A percentile compares a stretch with the other conserved stretches of the same genome.
Evolutionary conservation across 2,329 filamentous ascomycete species (phyloP).

Genomic region (Apiospora malaysiana): DNA sequence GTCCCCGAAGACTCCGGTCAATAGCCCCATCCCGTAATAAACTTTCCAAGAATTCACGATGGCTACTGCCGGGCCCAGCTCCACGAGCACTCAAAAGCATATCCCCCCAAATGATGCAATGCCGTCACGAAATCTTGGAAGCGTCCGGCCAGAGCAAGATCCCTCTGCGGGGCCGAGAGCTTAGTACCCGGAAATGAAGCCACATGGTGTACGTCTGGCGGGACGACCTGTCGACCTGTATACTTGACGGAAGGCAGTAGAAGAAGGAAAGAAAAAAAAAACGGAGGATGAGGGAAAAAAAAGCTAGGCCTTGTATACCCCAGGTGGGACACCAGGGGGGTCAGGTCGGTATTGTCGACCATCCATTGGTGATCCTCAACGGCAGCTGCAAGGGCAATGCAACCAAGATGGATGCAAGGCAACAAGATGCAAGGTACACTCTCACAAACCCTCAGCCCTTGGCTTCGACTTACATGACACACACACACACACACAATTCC

Average conservation of each 20-base stretch:
- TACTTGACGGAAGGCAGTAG: not conserved
- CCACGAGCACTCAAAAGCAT: not conserved
- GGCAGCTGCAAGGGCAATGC: slow-evolving; percentile 16
- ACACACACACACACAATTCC: not conserved
- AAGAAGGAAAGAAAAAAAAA: slow-evolving; percentile 3
- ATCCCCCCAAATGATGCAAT: slow-evolving; percentile 1
- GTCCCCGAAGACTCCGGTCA: not conserved
- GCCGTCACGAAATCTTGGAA: not conserved
- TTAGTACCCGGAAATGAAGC: slow-evolving; percentile 8
- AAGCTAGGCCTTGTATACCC: slow-evolving; percentile 23
- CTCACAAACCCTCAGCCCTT: not conserved
- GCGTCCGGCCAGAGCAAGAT: not conserved
- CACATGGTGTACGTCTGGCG: slow-evolving; percentile 1
- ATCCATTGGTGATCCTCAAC: not conserved
- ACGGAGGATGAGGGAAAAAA: not conserved
- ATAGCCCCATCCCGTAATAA: not conserved
- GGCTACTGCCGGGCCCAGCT: not conserved
- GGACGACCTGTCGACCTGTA: not conserved
- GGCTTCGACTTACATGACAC: not conserved
- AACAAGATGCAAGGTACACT: not conserved
- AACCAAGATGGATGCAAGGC: not conserved
- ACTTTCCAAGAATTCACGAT: not conserved
- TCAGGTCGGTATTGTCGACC: not conserved
- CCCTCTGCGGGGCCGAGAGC: not conserved
- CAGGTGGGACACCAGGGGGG: slow-evolving; percentile 7